Percentiles rank a stretch among this genome's conserved stretches.
phyloP scores from a whole-genome alignment of 2,329 filamentous ascomycete species.

The Colletotrichum sp. region DNA sequence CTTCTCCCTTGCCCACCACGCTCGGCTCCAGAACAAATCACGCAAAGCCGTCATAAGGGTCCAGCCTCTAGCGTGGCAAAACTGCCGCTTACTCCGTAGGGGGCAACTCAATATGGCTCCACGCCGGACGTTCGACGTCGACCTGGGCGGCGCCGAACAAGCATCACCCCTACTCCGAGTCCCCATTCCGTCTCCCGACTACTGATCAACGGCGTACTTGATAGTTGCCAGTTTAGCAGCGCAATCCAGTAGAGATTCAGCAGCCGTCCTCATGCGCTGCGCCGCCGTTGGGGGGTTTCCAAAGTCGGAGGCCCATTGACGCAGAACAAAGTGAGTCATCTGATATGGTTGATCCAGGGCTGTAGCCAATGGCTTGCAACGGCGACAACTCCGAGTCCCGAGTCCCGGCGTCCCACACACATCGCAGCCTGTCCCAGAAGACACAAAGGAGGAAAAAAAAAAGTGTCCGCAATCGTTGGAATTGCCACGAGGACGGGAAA shows the following conservation, averaged over 20 bases:
- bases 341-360: slow-evolving; percentile 7
- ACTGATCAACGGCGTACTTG: background rate
- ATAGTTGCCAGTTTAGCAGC: background rate
- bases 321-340: background rate
- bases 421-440: background rate
- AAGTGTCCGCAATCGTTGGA: background rate
- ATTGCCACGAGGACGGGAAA: slow-evolving; percentile 13
- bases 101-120: background rate
- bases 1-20: slow-evolving; percentile 1
- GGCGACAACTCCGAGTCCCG: background rate
- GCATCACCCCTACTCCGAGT: slow-evolving; percentile 18
- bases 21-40: background rate
- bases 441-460: background rate
- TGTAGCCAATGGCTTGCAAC: background rate
- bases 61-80: background rate
- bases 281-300: background rate
- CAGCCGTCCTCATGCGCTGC: background rate
- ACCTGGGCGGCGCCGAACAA: slow-evolving; percentile 7
- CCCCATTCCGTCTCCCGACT: background rate
- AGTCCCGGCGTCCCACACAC: background rate
- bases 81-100: background rate
- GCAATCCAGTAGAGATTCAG: background rate
- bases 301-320: background rate
- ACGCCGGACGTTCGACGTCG: background rate
- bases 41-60: background rate